Conservation (phyloP, 1,284 basidiomycete genomes). For the Filobasidium uniguttulatum region DNA sequence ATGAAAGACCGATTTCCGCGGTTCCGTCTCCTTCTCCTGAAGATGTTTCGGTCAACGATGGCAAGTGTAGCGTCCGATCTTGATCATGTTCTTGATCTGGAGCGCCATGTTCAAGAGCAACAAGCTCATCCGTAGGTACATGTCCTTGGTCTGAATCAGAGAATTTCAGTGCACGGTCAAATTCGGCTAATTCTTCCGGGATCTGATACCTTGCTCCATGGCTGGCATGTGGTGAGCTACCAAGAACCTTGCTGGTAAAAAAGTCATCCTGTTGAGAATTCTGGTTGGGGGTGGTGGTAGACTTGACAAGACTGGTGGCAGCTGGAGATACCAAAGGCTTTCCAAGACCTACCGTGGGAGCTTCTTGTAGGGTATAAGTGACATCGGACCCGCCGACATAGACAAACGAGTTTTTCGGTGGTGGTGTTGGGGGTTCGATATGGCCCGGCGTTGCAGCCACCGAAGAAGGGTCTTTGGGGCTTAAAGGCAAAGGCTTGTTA, state of each 20-base stretch:
- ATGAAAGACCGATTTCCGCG: slow-evolving; percentile 28
- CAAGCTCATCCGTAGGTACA: no score
- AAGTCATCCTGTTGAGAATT: slow-evolving; percentile 7
- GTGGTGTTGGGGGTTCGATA: no score
- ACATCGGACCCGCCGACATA: slow-evolving; percentile 13
- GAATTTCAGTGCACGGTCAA: no score
- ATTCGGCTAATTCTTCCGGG: neutral
- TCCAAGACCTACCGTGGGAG: slow-evolving; percentile 19
- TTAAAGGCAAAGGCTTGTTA: no score
- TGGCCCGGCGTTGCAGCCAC: no score
- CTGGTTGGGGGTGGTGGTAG: no score
- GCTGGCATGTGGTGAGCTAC: neutral
- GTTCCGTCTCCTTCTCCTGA: slow-evolving; percentile 24
- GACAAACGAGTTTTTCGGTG: neutral
- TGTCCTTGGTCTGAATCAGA: no score
- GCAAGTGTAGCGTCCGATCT: slow-evolving; percentile 15
- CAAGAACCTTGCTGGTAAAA: slow-evolving; percentile 9
- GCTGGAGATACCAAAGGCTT: slow-evolving; percentile 19
- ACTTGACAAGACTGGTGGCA: neutral
- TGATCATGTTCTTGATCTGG: no score
- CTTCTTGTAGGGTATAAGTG: slow-evolving; percentile 23
- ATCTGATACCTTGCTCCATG: slow-evolving; percentile 1
- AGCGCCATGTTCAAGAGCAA: no score
- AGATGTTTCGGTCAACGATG: slow-evolving; percentile 19
- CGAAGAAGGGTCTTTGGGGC: no score